Evolutionary conservation across 192 early-diverging fungal species (phyloP).

Genomic region (Podila epigama): DNA sequence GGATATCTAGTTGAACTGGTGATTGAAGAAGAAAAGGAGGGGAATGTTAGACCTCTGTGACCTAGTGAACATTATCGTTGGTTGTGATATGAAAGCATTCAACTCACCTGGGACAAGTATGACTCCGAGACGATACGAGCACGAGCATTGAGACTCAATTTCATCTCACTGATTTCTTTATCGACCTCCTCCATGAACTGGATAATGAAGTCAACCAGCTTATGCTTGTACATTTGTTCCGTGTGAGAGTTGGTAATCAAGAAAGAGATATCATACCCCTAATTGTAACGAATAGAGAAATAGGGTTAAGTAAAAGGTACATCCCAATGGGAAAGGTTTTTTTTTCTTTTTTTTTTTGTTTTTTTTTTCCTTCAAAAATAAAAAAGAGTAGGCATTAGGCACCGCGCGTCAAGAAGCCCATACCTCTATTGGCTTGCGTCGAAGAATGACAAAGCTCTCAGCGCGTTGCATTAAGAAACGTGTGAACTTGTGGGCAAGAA

Average conservation of each 20-base stretch:
- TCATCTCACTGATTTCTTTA: slow-evolving; percentile 99
- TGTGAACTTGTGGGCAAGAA: slow-evolving; percentile 96
- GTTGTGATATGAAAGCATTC: no score
- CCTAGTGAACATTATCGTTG: no score
- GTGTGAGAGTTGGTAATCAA: slow-evolving; percentile 97
- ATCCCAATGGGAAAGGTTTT: not conserved
- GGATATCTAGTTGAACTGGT: not conserved
- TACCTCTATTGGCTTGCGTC: slow-evolving; percentile 89
- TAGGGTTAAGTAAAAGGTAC: not conserved
- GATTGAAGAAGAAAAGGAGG: not conserved
- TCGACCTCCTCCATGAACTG: slow-evolving; percentile 99
- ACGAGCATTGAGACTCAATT: slow-evolving; percentile 91
- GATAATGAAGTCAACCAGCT: slow-evolving; percentile 98
- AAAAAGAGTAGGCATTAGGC: no score
- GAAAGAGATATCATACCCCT: slow-evolving; percentile 98
- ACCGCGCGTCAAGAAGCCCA: slow-evolving; percentile 1
- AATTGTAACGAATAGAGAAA: slow-evolving; percentile 1
- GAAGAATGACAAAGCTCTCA: slow-evolving; percentile 93
- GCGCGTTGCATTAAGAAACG: slow-evolving; percentile 97
- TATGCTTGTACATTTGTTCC: slow-evolving; percentile 99
- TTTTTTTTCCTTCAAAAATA: no score
- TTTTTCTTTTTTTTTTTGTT: not conserved
- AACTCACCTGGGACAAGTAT: slow-evolving; percentile 51
- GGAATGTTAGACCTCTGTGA: no score
- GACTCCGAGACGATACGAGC: slow-evolving; percentile 84